phyloP scores from a whole-genome alignment of 1,284 basidiomycete genomes.

The Schizophyllum amplum region DNA sequence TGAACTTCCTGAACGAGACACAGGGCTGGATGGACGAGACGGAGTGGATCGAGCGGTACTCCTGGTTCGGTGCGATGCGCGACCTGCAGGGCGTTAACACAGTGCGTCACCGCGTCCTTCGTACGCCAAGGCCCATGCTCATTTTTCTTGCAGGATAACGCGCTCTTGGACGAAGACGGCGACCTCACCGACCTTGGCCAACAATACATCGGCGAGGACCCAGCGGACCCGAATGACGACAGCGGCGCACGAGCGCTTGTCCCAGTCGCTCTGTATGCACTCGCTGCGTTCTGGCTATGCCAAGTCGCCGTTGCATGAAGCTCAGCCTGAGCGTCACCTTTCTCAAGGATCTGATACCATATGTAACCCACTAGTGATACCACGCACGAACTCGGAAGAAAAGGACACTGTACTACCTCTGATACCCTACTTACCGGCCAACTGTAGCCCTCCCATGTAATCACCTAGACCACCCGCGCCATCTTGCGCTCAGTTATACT shows the following conservation, averaged over 20 bases:
- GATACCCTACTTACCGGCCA: not conserved
- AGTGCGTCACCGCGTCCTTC: conserved; percentile 9
- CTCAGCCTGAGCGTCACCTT: too few species aligned
- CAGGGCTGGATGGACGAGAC: conserved; percentile 46
- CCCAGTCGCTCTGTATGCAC: not conserved
- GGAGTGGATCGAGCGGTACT: conserved; percentile 43
- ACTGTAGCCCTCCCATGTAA: not conserved
- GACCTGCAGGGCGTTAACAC: conserved; percentile 27
- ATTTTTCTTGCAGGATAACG: conserved; percentile 12
- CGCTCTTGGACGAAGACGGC: conserved; percentile 25
- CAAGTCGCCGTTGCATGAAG: not conserved
- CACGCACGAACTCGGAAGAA: too few species aligned
- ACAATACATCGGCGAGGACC: conserved; percentile 24
- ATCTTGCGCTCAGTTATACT: not conserved
- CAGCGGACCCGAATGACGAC: not conserved
- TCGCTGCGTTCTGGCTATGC: not conserved
- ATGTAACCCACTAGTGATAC: too few species aligned
- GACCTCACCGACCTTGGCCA: conserved; percentile 24
- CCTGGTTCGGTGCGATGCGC: conserved; percentile 34
- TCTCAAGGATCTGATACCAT: not conserved
- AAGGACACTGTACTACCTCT: not conserved
- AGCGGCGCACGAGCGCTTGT: not conserved
- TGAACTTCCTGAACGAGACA: conserved; percentile 42
- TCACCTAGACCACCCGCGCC: not conserved
- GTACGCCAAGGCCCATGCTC: not conserved